Evolutionary conservation across 2,329 filamentous ascomycete species (phyloP), one percentile per base, ranked within the genome.

Genomic region (Cryphonectria carpinicola): DNA sequence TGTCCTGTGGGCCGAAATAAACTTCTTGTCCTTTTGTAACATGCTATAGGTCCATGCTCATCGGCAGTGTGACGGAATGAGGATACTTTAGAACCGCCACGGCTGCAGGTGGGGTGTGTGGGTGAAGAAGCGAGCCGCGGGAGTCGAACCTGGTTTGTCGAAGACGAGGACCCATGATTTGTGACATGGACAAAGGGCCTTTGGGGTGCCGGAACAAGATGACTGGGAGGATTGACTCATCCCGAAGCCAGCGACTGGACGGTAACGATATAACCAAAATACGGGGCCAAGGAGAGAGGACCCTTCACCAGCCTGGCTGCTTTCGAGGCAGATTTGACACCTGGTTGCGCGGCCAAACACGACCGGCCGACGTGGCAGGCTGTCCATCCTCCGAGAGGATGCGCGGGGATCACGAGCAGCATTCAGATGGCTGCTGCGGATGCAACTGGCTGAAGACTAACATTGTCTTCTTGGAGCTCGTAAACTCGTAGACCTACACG

Each of bases 281-380:
- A 19, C 46, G 49, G 1, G 22, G 22, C 17, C 17, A 67, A 14
- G 68, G 58, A 3, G 69, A 4, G 32, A 32, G 32, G 32, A 4
- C 32, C 32, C 32, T 32, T 32, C 32, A 32, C 32, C 32, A 32
- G 32, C 32, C 3, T 32, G 32, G 32, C 32, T 32, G 32, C 32
- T 32, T 3, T 32, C 32, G 32, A 32, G 32, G 19, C 17, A 17
- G 39, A 2, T 58, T 43, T 14, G 60, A 68, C 19, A 28, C 58
- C 10, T n/a, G 39, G 52, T 6, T 65, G 61, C 13, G 39, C 17
- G 7, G n/a, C 61, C 19, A 5, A 5, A 22, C 61, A 52, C 25
- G 32, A 19, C 7, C 60, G 68, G 28, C 49, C 52, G 14, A 68
- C 56, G 1, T 68, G 61, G 39, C 49, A 61, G 28, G 14, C 60